These are phyloP conservation scores for Trypanosoma caninum DNA, from an alignment of 208 protist species.

Conservation along the genomic window DNA sequence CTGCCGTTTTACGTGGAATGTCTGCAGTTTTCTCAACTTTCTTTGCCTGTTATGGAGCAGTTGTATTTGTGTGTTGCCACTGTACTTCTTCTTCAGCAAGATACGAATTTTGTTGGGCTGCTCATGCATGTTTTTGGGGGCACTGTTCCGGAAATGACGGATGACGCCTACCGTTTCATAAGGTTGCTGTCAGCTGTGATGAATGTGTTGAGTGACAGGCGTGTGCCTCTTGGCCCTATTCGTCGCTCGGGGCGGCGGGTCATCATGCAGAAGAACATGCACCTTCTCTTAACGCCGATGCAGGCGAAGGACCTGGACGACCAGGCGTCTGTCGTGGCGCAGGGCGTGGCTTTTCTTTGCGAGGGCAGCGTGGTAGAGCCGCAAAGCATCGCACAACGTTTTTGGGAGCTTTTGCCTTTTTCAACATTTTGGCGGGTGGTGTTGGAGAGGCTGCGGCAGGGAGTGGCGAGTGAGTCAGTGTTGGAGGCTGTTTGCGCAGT, in stretches of 20 bases:
- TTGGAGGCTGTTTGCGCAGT: constrained; percentile 37
- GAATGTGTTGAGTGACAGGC: constrained; percentile 55
- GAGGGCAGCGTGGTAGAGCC: constrained; percentile 45
- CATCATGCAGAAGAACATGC: constrained; percentile 43
- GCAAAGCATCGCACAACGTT: constrained; percentile 46
- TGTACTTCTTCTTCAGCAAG: constrained; percentile 38
- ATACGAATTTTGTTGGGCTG: constrained; percentile 3
- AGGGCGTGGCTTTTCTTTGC: constrained; percentile 42
- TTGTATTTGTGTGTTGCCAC: constrained; percentile 39
- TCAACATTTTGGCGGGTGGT: constrained; percentile 46
- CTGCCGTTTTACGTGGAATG: constrained; percentile 37
- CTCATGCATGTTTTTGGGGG: constrained; percentile 13
- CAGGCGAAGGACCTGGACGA: constrained; percentile 5
- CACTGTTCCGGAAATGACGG: background rate
- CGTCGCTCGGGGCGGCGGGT: constrained; percentile 53
- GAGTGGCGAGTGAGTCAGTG: constrained; percentile 8
- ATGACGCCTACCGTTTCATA: constrained; percentile 24
- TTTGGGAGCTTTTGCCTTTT: constrained; percentile 48
- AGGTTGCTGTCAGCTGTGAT: constrained; percentile 35
- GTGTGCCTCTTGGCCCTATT: constrained; percentile 56
- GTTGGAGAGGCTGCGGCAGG: constrained; percentile 23
- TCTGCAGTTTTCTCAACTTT: constrained; percentile 7
- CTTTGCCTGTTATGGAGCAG: constrained; percentile 30
- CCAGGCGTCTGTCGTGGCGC: constrained; percentile 19
- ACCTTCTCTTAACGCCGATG: constrained; percentile 12